phyloP scores from a whole-genome alignment of 208 protist species.

The Vickermania ingenoplastis region DNA sequence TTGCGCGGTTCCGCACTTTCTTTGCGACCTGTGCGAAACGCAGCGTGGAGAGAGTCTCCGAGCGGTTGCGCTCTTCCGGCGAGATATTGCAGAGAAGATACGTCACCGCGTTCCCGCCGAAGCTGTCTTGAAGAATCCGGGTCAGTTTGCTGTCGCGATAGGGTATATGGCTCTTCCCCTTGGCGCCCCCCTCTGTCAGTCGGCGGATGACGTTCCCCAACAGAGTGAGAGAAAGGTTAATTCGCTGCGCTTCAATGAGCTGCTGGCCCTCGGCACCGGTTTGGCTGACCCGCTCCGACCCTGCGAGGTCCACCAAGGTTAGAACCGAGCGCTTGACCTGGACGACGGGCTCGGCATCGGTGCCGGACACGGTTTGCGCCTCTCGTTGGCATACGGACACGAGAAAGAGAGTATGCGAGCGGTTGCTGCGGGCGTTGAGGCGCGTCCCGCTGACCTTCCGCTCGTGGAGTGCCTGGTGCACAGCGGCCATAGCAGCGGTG shows the following conservation, averaged over 20 bases:
- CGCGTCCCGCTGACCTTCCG: constrained; percentile 54
- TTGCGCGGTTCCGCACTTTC: constrained; percentile 24
- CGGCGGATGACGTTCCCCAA: constrained; percentile 86
- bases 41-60: constrained; percentile 76
- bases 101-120: constrained; percentile 67
- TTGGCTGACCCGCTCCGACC: constrained; percentile 77
- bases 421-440: constrained; percentile 78
- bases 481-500: constrained; percentile 24
- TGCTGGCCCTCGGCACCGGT: constrained; percentile 58
- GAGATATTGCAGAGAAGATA: constrained; percentile 77
- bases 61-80: constrained; percentile 31
- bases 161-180: constrained; percentile 37
- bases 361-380: neutral
- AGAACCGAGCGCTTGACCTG: constrained; percentile 34
- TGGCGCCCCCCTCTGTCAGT: constrained; percentile 13
- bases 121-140: constrained; percentile 67
- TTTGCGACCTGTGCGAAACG: constrained; percentile 69
- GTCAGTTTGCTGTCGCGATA: constrained; percentile 91
- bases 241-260: constrained; percentile 77
- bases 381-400: constrained; percentile 23
- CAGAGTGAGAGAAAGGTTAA: constrained; percentile 88
- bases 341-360: neutral
- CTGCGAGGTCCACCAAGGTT: constrained; percentile 89
- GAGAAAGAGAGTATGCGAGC: constrained; percentile 84
- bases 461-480: constrained; percentile 22